Evolutionary conservation across 805 yeast species (phyloP).

Genomic region (Candida fluviatilis): DNA sequence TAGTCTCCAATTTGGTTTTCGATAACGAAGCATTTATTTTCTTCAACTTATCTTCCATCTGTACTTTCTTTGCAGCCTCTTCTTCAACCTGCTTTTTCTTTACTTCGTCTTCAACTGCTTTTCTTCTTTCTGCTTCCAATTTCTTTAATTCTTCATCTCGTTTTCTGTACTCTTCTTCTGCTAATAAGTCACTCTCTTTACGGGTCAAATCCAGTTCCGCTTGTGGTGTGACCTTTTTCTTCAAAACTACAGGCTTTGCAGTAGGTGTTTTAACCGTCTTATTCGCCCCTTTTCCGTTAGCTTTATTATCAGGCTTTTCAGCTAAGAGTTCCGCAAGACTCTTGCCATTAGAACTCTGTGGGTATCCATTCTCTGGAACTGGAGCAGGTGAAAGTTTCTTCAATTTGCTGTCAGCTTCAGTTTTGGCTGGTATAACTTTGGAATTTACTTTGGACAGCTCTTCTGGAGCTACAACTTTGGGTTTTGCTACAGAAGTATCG

Average conservation of each 20-base stretch:
- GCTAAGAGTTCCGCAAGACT: slow-evolving; percentile 40
- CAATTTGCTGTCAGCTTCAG: neutral
- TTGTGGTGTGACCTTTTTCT: slow-evolving; percentile 23
- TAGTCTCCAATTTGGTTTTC: slow-evolving; percentile 3
- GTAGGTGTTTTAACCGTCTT: slow-evolving; percentile 12
- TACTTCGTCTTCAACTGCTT: slow-evolving; percentile 1
- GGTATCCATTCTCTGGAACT: slow-evolving; percentile 9
- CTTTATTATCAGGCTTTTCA: slow-evolving; percentile 10
- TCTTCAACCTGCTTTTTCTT: neutral
- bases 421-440: slow-evolving; percentile 2
- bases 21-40: slow-evolving; percentile 4
- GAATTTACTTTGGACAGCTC: neutral
- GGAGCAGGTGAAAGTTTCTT: slow-evolving; percentile 15
- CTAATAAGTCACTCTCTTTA: slow-evolving; percentile 9
- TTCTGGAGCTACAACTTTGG: neutral
- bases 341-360: slow-evolving; percentile 19
- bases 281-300: slow-evolving; percentile 3
- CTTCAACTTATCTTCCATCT: slow-evolving; percentile 3
- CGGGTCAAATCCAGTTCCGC: slow-evolving; percentile 10
- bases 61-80: slow-evolving; percentile 1
- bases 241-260: slow-evolving; percentile 36
- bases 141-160: neutral
- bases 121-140: slow-evolving; percentile 1
- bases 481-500: neutral
- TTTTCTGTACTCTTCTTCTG: slow-evolving; percentile 5